These are phyloP conservation scores for Volvox africanus DNA, from an alignment of 139 green algal species.

Conservation along the genomic window DNA sequence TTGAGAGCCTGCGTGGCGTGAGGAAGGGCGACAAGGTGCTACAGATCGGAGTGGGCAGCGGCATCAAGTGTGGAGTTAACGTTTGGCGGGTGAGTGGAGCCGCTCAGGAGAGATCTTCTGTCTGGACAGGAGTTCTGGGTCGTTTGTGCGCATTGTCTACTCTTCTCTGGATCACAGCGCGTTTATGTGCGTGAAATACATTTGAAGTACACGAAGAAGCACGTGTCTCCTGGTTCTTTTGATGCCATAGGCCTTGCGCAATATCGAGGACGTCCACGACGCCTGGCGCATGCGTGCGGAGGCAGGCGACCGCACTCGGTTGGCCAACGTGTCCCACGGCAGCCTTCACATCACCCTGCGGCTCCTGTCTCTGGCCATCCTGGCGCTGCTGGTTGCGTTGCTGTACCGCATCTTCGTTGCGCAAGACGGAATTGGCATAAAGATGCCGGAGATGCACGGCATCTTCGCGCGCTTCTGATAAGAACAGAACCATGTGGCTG, in stretches of 20 bases:
- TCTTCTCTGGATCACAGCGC: no score
- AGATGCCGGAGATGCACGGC: no score
- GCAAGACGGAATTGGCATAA: not conserved
- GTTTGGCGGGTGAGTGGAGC: conserved; percentile 58
- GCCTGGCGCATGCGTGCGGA: conserved; percentile 59
- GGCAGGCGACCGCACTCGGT: conserved; percentile 19
- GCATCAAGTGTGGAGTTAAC: conserved; percentile 72
- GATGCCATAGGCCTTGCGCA: conserved; percentile 46
- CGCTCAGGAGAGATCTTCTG: no score
- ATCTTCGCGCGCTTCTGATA: no score
- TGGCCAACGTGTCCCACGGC: conserved; percentile 31
- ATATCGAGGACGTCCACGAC: conserved; percentile 65
- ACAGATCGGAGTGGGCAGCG: conserved; percentile 70
- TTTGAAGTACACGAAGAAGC: no score
- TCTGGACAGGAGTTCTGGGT: no score
- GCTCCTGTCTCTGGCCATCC: conserved; percentile 12
- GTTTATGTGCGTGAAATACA: no score
- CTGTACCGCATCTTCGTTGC: conserved; percentile 25
- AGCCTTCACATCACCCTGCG: not conserved
- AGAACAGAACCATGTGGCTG: no score
- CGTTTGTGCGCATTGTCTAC: no score
- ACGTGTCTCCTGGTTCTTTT: not conserved
- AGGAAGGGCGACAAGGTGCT: conserved; percentile 62
- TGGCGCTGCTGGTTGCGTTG: conserved; percentile 32
- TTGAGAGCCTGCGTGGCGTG: conserved; percentile 67